Base-by-base conservation (phyloP, 495 filamentous ascomycete species). In the Immersiella caudata region DNA sequence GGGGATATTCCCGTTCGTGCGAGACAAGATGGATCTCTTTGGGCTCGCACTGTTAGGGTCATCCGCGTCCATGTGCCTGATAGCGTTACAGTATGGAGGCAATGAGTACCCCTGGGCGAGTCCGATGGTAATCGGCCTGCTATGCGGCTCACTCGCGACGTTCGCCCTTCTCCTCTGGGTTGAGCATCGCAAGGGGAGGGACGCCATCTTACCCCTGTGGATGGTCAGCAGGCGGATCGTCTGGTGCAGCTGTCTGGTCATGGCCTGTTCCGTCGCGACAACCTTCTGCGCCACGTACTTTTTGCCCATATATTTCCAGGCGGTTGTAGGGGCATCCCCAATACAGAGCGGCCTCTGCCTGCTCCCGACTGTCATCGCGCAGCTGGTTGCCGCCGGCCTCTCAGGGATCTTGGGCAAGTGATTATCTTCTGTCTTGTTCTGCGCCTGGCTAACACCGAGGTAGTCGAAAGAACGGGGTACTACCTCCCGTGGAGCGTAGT, bases 301-400 rank as follows among this genome's bases (percentile, higher is more conserved):
- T 64, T 71, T 90, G 0, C 87, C 88, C 1, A 83, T 91, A 58
- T 92, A 86, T 82, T 90, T 92, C 74, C 90, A 92, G 72, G 82
- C 82, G 5, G 83, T 87, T 70, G 79, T 82, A 65, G 80, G 77
- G 3, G 78, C 72, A 1, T 73, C 77, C 0, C 81, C 85, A 6
- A 68, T 79, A 27, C 79, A 76, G 60, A 85, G 81, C n/a, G 86
- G 84, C 12, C 76, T 87, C 49, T 74, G 80, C 67, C 79, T 80
- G 36, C 74, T 88, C 1, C 84, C 86, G n/a, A 76, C 74, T n/a
- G 82, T 87, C 25, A 49, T 88, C 29, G 69, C 73, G 29, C 81
- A 86, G 67, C 64, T 86, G 21, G 29, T 83, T 0, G 71, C 75
- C 25, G 79, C 79, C 2, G 75, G 85, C 0, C 25, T 74, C 8